Percentiles rank a stretch among this genome's conserved stretches.
Evolutionary conservation across 441 rosid genomes (phyloP).

Genomic region (Melastoma candidum): DNA sequence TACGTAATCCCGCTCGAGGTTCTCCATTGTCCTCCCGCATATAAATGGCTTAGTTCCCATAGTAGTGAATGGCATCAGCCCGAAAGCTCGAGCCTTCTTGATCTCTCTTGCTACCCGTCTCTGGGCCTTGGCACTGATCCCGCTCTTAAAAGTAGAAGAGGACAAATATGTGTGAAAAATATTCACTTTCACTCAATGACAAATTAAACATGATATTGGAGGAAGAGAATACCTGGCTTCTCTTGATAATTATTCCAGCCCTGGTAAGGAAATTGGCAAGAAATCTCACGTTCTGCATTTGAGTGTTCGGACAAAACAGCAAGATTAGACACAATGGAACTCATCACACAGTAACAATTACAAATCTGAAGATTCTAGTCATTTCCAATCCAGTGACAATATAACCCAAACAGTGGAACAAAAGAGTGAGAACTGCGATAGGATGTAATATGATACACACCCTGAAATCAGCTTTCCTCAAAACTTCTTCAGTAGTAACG

Average conservation of each 20-base stretch:
- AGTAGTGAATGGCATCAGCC: slow-evolving; percentile 78
- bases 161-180: background rate
- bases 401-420: too few relatives aligned
- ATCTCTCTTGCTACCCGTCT: slow-evolving; percentile 90
- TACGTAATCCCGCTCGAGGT: slow-evolving; percentile 39
- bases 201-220: background rate
- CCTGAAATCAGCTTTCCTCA: slow-evolving; percentile 77
- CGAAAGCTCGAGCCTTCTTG: slow-evolving; percentile 83
- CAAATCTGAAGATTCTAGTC: too few relatives aligned
- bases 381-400: too few relatives aligned
- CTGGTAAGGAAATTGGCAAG: slow-evolving; percentile 69
- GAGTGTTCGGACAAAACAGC: background rate
- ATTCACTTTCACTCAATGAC: background rate
- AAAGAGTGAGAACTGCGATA: too few relatives aligned
- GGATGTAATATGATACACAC: slow-evolving; percentile 28
- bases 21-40: slow-evolving; percentile 55
- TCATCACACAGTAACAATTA: background rate
- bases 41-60: slow-evolving; percentile 80
- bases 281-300: slow-evolving; percentile 67
- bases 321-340: background rate
- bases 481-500: slow-evolving; percentile 56
- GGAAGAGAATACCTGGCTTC: slow-evolving; percentile 44
- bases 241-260: slow-evolving; percentile 71
- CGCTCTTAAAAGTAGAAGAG: slow-evolving; percentile 34
- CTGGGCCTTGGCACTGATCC: slow-evolving; percentile 86